These are phyloP conservation scores for Panicum hallii DNA, from an alignment of 202 grass and related monocot genomes.

Conservation along the genomic window DNA sequence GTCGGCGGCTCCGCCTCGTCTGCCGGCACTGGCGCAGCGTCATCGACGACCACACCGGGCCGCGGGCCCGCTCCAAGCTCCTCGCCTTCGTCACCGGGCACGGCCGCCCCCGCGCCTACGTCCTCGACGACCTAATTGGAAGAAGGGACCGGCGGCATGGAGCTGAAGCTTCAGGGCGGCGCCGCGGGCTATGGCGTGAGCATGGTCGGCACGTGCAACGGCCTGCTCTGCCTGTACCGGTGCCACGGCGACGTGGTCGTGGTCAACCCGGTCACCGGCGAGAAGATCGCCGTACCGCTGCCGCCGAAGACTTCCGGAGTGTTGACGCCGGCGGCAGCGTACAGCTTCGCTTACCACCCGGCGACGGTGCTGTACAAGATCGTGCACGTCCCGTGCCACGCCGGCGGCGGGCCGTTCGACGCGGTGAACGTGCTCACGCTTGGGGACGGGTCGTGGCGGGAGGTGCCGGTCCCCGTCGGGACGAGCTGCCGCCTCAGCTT, in stretches of 20 bases:
- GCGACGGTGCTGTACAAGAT: slow-evolving; percentile 31
- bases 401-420: neutral
- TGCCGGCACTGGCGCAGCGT: no score
- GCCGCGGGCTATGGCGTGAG: neutral
- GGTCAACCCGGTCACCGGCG: slow-evolving; percentile 29
- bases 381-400: neutral
- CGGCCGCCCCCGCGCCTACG: no score
- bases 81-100: no score
- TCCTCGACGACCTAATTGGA: no score
- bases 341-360: slow-evolving; percentile 24
- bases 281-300: neutral
- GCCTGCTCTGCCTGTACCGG: slow-evolving; percentile 32
- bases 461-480: neutral
- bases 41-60: no score
- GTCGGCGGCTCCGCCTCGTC: neutral
- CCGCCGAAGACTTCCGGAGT: fast-evolving
- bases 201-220: slow-evolving; percentile 37
- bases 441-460: neutral
- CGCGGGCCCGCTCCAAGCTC: no score
- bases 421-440: neutral
- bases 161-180: no score
- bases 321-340: neutral
- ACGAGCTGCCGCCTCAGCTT: neutral
- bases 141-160: no score
- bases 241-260: neutral